Evolutionary conservation across 139 green algal genomes (phyloP).

Genomic region (Auxenochlorella pyrenoidosa): DNA sequence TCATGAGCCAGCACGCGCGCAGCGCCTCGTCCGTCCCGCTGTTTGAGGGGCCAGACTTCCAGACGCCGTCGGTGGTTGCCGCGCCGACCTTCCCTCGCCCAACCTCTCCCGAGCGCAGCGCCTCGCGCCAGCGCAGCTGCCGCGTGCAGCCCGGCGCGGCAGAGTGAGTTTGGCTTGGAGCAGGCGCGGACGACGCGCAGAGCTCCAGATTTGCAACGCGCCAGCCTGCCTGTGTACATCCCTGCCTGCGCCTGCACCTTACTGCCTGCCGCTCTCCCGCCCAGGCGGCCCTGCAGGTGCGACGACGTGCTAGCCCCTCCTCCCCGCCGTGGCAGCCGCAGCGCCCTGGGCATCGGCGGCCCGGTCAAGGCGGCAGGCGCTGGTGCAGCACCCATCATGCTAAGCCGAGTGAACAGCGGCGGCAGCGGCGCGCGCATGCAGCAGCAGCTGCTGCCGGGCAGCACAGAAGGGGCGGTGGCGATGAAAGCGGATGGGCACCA

Average conservation of each 20-base stretch:
- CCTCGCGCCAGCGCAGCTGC: background rate
- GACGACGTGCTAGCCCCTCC: background rate
- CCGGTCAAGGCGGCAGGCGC: background rate
- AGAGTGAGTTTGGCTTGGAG: no score
- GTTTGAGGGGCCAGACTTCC: background rate
- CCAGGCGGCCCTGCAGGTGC: conserved; percentile 14
- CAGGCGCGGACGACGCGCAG: no score
- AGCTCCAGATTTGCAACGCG: no score
- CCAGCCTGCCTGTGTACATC: background rate
- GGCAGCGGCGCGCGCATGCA: background rate
- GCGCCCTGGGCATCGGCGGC: background rate
- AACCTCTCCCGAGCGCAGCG: background rate
- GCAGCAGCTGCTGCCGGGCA: background rate
- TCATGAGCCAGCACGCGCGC: background rate
- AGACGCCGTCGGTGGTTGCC: background rate
- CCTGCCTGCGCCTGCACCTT: background rate
- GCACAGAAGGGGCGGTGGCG: background rate
- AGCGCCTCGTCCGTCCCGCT: background rate
- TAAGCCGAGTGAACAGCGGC: background rate
- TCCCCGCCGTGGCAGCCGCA: background rate
- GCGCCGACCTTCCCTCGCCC: background rate
- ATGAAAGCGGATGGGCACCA: conserved; percentile 18
- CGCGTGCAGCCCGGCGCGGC: no score
- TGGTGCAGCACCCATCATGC: background rate
- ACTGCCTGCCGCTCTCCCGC: background rate